These are phyloP conservation scores for Talaromyces sp. DNA, from an alignment of 2,329 filamentous ascomycete species.

Conservation along the genomic window DNA sequence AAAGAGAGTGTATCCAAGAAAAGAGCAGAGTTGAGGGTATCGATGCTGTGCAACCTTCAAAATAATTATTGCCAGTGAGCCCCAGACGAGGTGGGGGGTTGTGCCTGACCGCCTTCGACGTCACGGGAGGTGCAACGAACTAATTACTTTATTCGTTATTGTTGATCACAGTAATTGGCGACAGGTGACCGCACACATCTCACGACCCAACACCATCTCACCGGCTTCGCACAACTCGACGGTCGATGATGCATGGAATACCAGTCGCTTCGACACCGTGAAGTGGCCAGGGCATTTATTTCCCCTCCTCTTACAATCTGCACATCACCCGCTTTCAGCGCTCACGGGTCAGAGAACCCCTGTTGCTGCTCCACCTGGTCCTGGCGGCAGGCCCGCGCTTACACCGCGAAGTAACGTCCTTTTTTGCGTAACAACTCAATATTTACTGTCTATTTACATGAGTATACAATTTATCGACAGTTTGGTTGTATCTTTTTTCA, in stretches of 20 bases:
- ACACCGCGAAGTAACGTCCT: not conserved
- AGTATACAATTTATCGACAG: not conserved
- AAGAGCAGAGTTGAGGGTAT: not conserved
- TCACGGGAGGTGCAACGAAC: not conserved
- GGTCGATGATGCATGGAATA: not conserved
- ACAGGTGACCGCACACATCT: not conserved
- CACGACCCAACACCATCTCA: not conserved
- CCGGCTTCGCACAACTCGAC: not conserved
- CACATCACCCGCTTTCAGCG: not conserved
- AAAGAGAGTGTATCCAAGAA: not conserved
- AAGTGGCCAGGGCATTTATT: not conserved
- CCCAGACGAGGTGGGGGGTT: not conserved
- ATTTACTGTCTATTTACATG: not conserved
- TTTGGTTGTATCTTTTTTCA: not conserved
- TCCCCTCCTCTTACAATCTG: not conserved
- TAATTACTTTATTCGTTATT: not conserved
- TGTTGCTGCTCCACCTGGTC: slow-evolving; percentile 1
- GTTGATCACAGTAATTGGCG: not conserved
- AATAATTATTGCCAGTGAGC: not conserved
- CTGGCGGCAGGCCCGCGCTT: not conserved
- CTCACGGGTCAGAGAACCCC: not conserved
- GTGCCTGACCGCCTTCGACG: slow-evolving; percentile 9
- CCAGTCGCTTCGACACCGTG: not conserved
- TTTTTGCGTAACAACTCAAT: not conserved
- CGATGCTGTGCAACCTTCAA: not conserved